Base-by-base conservation (phyloP, 352 stramenopile species). In the Globisporangium ultimum region DNA sequence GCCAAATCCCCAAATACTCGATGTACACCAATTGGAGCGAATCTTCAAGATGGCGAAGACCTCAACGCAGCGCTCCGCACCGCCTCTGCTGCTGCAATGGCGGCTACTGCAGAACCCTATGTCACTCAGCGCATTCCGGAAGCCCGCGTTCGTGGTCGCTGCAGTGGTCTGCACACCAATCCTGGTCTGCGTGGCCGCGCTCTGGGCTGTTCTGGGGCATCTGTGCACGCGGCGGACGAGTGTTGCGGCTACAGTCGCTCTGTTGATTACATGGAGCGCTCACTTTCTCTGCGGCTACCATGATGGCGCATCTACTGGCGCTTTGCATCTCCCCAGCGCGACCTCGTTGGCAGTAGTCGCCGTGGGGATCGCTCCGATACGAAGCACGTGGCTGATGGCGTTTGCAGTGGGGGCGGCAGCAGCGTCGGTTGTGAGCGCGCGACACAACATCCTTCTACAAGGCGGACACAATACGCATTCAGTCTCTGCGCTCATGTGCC, bases 401-500 rank as follows among this genome's bases (percentile, higher is more conserved):
- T 32, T 32, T 32, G 5, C 24, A 5, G 5, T 5, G 5, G 24
- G 24, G 24, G 24, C 5, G 24, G 5, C 24, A 32, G 24, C 24
- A 32, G 24, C 24, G 24, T 32, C 2, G 2, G 24, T 32, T 32
- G 24, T 32, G 5, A 5, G 24, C 24, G 5, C 24, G 24, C 24
- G 24, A 32, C 24, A 32, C 24, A 32, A 5, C 24, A 5, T 5
- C 24, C 2, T 32, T 32, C 24, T 5, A 32, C 24, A 32, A 32
- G 24, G 24, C 24, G 24, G 5, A 32, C 5, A 32, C 24, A 32
- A 32, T 6, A 32, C 17, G 47, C 14, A 38, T 9, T 12, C 11
- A 38, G 10, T 55, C n/a, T n/a, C n/a, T n/a, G n/a, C n/a, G 6
- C 34, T 76, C 8, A 43, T 40, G n/a, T 72, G 61, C n/a, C 60